Conservation (phyloP, 805 yeast genomes). For the Yamadazyma laniorum region DNA sequence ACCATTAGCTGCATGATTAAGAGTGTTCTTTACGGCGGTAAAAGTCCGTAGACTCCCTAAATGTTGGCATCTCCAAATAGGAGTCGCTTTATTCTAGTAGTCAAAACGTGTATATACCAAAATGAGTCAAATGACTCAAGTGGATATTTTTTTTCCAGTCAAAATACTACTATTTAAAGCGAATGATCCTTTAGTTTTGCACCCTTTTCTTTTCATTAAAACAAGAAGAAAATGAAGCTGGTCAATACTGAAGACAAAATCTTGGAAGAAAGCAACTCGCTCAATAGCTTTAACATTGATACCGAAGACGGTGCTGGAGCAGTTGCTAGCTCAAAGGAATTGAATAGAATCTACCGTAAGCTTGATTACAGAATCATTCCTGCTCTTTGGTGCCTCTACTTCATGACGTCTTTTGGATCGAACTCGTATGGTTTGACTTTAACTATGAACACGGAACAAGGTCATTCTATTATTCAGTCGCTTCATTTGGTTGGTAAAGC, state of each 20-base stretch:
- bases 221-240: background rate
- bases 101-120: too few relatives aligned
- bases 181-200: too few relatives aligned
- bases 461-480: conserved; percentile 58
- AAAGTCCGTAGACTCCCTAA: too few relatives aligned
- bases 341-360: conserved; percentile 57
- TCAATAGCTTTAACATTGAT: background rate
- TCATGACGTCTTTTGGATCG: conserved; percentile 74
- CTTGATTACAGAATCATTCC: conserved; percentile 75
- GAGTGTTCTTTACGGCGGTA: too few relatives aligned
- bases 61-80: too few relatives aligned
- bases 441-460: conserved; percentile 66
- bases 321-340: conserved; percentile 24
- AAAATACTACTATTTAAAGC: too few relatives aligned
- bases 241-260: background rate
- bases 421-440: conserved; percentile 75
- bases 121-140: too few relatives aligned
- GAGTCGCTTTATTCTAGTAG: too few relatives aligned
- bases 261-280: background rate
- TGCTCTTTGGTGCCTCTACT: conserved; percentile 77
- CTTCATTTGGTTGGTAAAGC: conserved; percentile 55
- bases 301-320: background rate
- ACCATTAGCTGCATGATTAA: too few relatives aligned
- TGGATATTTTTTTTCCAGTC: too few relatives aligned
- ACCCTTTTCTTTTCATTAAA: conserved; percentile 6